Conservation (phyloP, 768 basidiomycete species). For the Rhodosporidiobolus sp. region DNA sequence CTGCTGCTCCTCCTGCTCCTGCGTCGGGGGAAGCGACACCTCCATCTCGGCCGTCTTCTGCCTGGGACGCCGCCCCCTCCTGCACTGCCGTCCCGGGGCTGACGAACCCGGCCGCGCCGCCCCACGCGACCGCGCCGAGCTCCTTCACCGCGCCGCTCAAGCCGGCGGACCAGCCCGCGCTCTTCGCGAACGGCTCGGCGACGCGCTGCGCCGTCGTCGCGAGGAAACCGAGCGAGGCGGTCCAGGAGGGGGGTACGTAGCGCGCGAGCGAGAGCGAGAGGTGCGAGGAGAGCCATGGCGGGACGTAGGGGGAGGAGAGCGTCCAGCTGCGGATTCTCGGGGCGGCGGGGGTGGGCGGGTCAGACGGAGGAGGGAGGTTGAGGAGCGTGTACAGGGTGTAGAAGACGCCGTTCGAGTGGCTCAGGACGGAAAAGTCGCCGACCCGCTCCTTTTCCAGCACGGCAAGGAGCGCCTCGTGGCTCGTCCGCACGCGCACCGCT, state of each 20-base stretch:
- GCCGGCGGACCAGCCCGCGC: background rate
- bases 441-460: background rate
- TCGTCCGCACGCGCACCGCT: background rate
- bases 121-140: background rate
- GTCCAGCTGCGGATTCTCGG: constrained; percentile 7
- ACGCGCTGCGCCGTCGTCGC: background rate
- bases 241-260: constrained; percentile 2
- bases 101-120: background rate
- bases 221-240: background rate
- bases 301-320: constrained; percentile 24
- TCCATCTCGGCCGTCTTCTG: no score
- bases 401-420: constrained; percentile 34
- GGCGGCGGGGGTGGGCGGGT: background rate
- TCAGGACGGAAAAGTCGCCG: background rate
- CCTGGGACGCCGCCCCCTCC: no score
- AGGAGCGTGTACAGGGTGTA: constrained; percentile 24
- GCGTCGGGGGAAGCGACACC: no score
- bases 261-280: constrained; percentile 4
- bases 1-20: background rate
- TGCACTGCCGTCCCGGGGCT: background rate
- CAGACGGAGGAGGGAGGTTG: background rate
- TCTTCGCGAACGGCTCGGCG: background rate
- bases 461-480: constrained; percentile 8
- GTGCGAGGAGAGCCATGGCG: constrained; percentile 12
- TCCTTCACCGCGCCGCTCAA: background rate